A percentile compares a stretch with the other conserved stretches of the same genome.
Conservation (phyloP, 345 rosid species). For the Populus ilicifolia region DNA sequence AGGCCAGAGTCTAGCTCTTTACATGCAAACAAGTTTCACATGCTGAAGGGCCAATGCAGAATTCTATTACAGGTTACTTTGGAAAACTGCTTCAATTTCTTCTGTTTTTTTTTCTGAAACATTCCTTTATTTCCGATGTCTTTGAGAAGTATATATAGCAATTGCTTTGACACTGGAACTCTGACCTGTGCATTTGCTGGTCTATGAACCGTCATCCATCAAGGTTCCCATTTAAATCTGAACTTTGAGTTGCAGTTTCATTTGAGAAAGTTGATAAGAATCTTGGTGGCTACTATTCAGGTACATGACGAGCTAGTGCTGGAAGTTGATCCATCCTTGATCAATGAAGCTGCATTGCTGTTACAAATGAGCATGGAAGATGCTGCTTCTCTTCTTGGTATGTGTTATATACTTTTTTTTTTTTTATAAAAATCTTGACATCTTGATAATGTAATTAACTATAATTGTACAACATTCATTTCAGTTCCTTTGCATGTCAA, state of each 20-base stretch:
- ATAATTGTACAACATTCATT: conserved; percentile 9
- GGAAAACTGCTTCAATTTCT: neutral
- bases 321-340: conserved; percentile 69
- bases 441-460: conserved; percentile 5
- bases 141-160: neutral
- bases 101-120: neutral
- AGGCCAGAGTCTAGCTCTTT: conserved; percentile 37
- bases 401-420: conserved; percentile 6
- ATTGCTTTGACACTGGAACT: neutral
- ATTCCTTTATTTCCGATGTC: neutral
- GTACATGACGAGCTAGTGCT: conserved; percentile 91
- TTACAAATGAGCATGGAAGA: conserved; percentile 73
- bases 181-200: neutral
- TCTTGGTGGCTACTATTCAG: conserved; percentile 31
- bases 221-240: neutral
- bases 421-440: neutral
- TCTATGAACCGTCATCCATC: neutral
- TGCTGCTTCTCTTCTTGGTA: conserved; percentile 74
- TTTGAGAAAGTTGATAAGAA: neutral
- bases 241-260: neutral
- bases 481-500: conserved; percentile 86
- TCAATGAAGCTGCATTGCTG: conserved; percentile 70
- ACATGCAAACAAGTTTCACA: conserved; percentile 43
- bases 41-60: conserved; percentile 71
- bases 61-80: conserved; percentile 75